phyloP scores from a whole-genome alignment of 768 basidiomycete genomes.

The Peribolospora kevripleyi region DNA sequence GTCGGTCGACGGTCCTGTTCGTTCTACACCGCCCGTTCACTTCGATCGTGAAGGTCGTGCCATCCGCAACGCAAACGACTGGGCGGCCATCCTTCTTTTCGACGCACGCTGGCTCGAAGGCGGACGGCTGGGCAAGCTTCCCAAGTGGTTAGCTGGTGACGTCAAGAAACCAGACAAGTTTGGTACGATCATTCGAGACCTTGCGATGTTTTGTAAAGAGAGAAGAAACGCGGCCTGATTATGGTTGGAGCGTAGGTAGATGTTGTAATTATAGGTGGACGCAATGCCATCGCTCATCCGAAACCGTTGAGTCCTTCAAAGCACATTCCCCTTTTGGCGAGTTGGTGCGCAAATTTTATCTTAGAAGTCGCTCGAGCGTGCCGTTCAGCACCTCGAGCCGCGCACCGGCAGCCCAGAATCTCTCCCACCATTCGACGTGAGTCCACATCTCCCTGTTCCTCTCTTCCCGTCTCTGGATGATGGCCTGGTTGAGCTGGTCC shows the following conservation, averaged over 20 bases:
- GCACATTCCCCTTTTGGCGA: too few species aligned
- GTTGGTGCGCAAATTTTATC: too few species aligned
- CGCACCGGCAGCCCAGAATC: too few species aligned
- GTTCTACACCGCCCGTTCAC: background rate
- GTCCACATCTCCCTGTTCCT: too few species aligned
- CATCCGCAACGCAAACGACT: slow-evolving; percentile 72
- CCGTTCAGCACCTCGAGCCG: too few species aligned
- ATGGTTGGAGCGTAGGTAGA: background rate
- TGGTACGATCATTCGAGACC: slow-evolving; percentile 41
- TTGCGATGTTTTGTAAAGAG: slow-evolving; percentile 43
- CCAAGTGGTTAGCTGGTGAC: slow-evolving; percentile 59
- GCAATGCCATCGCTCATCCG: too few species aligned
- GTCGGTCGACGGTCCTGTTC: background rate
- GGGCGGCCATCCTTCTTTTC: slow-evolving; percentile 69
- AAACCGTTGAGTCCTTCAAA: too few species aligned
- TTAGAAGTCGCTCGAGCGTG: too few species aligned
- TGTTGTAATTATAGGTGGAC: too few species aligned
- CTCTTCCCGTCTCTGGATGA: too few species aligned
- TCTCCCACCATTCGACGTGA: too few species aligned
- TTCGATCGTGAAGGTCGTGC: slow-evolving; percentile 41
- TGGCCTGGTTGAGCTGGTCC: too few species aligned
- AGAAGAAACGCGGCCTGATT: slow-evolving; percentile 18
- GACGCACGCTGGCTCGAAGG: slow-evolving; percentile 54
- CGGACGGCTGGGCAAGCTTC: slow-evolving; percentile 54
- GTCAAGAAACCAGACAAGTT: slow-evolving; percentile 38